phyloP scores from a whole-genome alignment of 1,284 basidiomycete species.

The Tilletia setariae region DNA sequence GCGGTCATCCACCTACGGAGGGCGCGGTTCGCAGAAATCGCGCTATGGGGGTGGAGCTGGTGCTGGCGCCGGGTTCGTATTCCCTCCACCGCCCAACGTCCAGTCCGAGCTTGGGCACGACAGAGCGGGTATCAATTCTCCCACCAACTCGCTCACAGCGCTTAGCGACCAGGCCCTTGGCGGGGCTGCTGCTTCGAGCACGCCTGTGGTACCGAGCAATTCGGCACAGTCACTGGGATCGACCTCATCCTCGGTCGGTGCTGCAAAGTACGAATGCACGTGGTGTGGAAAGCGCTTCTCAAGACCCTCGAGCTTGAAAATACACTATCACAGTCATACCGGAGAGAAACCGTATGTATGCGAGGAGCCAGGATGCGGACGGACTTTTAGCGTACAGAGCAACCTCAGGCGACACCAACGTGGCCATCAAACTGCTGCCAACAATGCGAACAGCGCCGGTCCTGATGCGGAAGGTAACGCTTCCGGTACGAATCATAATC shows the following conservation, averaged over 20 bases:
- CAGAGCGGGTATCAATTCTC: too few species aligned
- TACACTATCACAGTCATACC: conserved; percentile 45
- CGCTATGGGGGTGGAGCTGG: not conserved
- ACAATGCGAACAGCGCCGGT: conserved; percentile 3
- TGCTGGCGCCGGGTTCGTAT: conserved; percentile 8
- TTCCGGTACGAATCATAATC: conserved; percentile 6
- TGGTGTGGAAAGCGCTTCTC: conserved; percentile 51
- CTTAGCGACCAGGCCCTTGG: not conserved
- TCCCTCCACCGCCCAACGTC: conserved; percentile 3
- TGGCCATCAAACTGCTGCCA: conserved; percentile 25
- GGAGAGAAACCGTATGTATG: conserved; percentile 52
- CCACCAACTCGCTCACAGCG: not conserved
- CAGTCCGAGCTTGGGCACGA: too few species aligned
- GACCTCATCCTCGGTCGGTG: not conserved
- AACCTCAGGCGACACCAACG: conserved; percentile 51
- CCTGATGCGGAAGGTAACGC: not conserved
- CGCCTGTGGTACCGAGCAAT: too few species aligned
- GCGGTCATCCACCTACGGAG: not conserved
- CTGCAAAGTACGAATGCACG: conserved; percentile 46
- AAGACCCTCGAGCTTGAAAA: conserved; percentile 47
- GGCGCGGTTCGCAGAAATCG: not conserved
- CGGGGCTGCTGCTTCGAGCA: not conserved
- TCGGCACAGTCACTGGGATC: not conserved
- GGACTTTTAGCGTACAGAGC: conserved; percentile 50
- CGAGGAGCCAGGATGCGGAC: conserved; percentile 45